A percentile compares a stretch with the other conserved stretches of the same genome.
Evolutionary conservation across 257 asterid genomes (phyloP).

Genomic region (Solanum pennellii): DNA sequence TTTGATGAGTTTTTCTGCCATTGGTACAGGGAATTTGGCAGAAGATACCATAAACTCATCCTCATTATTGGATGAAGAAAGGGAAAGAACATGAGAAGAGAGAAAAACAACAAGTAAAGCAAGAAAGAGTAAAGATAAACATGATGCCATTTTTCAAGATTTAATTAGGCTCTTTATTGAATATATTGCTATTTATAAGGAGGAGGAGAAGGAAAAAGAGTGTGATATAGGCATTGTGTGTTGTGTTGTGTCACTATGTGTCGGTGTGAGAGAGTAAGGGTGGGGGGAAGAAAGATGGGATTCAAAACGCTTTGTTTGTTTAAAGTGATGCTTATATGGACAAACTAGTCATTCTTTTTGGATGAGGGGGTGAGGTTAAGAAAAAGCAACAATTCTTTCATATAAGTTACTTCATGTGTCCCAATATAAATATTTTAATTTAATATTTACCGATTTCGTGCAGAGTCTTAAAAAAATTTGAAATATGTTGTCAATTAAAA

Average conservation of each 20-base stretch:
- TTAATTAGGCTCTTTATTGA: neutral
- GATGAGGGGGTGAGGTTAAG: neutral
- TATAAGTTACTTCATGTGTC: neutral
- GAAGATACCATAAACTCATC: neutral
- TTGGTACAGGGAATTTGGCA: constrained; percentile 1
- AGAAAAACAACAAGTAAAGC: neutral
- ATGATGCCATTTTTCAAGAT: constrained; percentile 2
- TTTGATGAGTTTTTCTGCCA: constrained; percentile 38
- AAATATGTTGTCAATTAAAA: neutral
- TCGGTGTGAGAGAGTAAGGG: neutral
- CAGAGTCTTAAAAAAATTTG: neutral
- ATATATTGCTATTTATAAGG: neutral
- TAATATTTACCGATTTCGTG: neutral
- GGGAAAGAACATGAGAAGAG: neutral
- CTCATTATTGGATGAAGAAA: neutral
- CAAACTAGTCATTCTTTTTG: neutral
- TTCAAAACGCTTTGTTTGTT: neutral
- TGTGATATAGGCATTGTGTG: neutral
- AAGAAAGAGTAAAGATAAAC: neutral
- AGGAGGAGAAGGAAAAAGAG: neutral
- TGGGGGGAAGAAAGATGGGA: constrained; percentile 1
- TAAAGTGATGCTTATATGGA: neutral
- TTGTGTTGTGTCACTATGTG: neutral
- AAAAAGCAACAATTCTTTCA: neutral
- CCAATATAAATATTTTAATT: neutral